Conservation (phyloP, 805 yeast genomes). For the Naumovozyma dairenensis region DNA sequence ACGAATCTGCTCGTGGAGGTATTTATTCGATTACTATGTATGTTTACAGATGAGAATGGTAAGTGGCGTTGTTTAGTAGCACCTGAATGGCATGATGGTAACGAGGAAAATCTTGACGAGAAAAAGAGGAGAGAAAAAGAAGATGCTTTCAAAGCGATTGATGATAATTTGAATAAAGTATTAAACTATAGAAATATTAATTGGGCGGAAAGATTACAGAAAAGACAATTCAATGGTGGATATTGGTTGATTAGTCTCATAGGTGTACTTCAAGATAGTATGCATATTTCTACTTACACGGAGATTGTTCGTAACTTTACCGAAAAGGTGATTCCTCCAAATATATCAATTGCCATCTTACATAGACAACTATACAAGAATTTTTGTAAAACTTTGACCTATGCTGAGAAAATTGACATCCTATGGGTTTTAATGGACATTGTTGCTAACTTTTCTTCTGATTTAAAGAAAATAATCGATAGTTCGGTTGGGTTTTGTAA, state of each 20-base stretch:
- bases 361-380: conserved; percentile 36
- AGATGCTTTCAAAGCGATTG: conserved; percentile 13
- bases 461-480: conserved; percentile 25
- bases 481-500: conserved; percentile 25
- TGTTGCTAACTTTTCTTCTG: conserved; percentile 29
- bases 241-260: conserved; percentile 73
- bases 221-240: conserved; percentile 71
- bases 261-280: conserved; percentile 47
- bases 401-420: conserved; percentile 45
- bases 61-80: conserved; percentile 25
- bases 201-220: conserved; percentile 74
- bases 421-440: conserved; percentile 57
- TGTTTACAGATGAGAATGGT: conserved; percentile 27
- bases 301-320: conserved; percentile 40
- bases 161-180: conserved; percentile 27
- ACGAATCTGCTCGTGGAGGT: conserved; percentile 21
- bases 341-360: conserved; percentile 18
- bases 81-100: conserved; percentile 27
- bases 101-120: conserved; percentile 9
- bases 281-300: conserved; percentile 22
- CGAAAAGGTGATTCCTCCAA: conserved; percentile 39
- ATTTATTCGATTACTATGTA: conserved; percentile 22
- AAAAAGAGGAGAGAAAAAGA: neutral
- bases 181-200: conserved; percentile 48
- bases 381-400: conserved; percentile 44